Percentiles rank a stretch among this genome's conserved stretches.
These are phyloP conservation scores for Parasarocladium wereldwijsianum DNA, from an alignment of 2,329 filamentous ascomycete species.

Conservation along the genomic window DNA sequence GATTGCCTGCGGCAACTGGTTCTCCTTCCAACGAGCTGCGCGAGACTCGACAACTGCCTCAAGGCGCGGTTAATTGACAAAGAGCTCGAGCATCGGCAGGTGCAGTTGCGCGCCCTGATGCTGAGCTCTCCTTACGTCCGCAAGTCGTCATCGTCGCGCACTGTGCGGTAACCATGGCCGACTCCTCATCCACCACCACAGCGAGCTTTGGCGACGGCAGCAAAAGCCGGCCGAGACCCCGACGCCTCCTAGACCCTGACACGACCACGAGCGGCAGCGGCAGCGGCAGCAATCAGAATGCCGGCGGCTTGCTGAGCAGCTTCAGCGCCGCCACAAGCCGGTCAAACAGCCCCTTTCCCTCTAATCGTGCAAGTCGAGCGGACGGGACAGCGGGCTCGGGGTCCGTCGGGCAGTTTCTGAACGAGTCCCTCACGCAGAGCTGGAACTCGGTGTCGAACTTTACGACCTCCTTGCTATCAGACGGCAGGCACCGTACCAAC, in stretches of 20 bases:
- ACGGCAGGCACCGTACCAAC: slow-evolving; percentile 10
- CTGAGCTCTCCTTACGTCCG: slow-evolving; percentile 13
- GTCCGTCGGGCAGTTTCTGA: slow-evolving; percentile 26
- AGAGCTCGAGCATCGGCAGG: too few species aligned
- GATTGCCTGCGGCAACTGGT: too few species aligned
- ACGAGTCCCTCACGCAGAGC: slow-evolving; percentile 35
- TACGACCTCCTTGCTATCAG: slow-evolving; percentile 27
- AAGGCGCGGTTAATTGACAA: too few species aligned
- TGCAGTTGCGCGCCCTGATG: slow-evolving; percentile 21
- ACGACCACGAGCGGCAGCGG: slow-evolving; percentile 19
- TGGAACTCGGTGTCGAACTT: slow-evolving; percentile 42
- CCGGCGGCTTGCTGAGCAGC: slow-evolving; percentile 15
- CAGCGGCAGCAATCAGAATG: too few species aligned
- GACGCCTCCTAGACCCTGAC: slow-evolving; percentile 21
- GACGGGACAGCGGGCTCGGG: slow-evolving; percentile 21
- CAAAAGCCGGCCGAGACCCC: slow-evolving; percentile 34
- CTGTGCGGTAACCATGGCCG: slow-evolving; percentile 21
- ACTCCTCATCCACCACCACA: slow-evolving; percentile 22
- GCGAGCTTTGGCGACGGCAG: slow-evolving; percentile 20
- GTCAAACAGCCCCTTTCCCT: slow-evolving; percentile 33
- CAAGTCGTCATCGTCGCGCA: slow-evolving; percentile 16
- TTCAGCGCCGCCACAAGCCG: slow-evolving; percentile 25
- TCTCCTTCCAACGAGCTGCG: too few species aligned
- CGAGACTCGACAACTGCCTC: too few species aligned
- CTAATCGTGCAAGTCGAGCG: slow-evolving; percentile 11